Conservation (phyloP, 805 yeast genomes). For the Spathaspora boniae region DNA sequence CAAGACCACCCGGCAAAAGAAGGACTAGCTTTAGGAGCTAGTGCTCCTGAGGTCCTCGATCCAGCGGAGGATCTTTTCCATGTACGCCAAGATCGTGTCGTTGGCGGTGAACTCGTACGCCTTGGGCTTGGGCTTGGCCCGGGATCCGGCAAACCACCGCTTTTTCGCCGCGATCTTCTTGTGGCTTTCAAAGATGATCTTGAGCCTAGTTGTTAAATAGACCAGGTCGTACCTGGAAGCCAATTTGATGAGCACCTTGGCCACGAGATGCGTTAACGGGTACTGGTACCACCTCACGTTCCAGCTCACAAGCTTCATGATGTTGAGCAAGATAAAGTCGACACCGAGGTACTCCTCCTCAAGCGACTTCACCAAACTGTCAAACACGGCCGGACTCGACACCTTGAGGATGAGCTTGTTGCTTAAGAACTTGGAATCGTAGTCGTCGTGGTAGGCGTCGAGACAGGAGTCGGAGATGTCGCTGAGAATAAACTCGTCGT, state of each 20-base stretch:
- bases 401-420: conserved; percentile 30
- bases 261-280: conserved; percentile 40
- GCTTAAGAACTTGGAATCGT: conserved; percentile 22
- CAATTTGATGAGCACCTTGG: conserved; percentile 42
- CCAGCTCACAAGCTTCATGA: conserved; percentile 57
- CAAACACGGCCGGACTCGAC: conserved; percentile 16
- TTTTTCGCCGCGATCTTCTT: conserved; percentile 15
- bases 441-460: conserved; percentile 27
- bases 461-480: conserved; percentile 29
- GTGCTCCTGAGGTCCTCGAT: conserved; percentile 19
- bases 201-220: conserved; percentile 36
- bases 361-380: conserved; percentile 21
- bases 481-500: conserved; percentile 40
- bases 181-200: conserved; percentile 34
- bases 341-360: conserved; percentile 27
- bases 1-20: no score
- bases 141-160: conserved; percentile 5
- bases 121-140: conserved; percentile 5
- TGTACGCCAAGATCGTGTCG: conserved; percentile 32
- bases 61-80: conserved; percentile 28
- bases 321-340: conserved; percentile 30
- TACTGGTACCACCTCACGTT: conserved; percentile 63
- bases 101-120: conserved; percentile 20
- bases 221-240: conserved; percentile 40
- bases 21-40: no score